Evolutionary conservation across 805 yeast species (phyloP).

Genomic region (Ogataea sp.): DNA sequence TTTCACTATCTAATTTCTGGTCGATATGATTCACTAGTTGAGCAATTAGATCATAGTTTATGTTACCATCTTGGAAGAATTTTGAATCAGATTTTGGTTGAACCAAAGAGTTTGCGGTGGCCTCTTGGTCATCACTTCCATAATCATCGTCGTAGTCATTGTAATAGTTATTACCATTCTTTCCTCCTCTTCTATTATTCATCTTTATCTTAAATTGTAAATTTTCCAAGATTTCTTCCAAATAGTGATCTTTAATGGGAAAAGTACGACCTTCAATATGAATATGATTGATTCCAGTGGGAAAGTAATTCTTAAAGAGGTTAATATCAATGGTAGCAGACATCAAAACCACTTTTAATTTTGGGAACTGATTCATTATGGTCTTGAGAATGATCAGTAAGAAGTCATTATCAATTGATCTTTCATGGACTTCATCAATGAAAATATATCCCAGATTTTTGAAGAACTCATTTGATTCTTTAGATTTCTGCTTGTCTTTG

Average conservation of each 20-base stretch:
- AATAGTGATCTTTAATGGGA: conserved; percentile 72
- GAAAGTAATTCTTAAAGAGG: conserved; percentile 61
- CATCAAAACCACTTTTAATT: conserved; percentile 73
- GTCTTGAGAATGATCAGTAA: conserved; percentile 68
- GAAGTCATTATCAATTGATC: conserved; percentile 87
- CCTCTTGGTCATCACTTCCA: too few relatives aligned
- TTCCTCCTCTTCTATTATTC: too few relatives aligned
- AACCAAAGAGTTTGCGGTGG: too few relatives aligned
- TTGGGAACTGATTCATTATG: conserved; percentile 39
- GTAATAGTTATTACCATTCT: neutral
- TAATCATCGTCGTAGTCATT: conserved; percentile 5
- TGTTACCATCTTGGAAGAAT: conserved; percentile 56
- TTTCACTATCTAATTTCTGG: conserved; percentile 29
- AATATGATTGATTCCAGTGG: conserved; percentile 39
- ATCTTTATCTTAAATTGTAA: conserved; percentile 47
- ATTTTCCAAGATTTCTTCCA: conserved; percentile 55
- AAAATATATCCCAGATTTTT: conserved; percentile 60
- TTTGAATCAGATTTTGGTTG: conserved; percentile 57
- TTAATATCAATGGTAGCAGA: conserved; percentile 84
- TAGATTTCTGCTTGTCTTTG: conserved; percentile 11
- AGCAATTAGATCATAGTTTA: conserved; percentile 69
- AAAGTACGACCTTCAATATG: conserved; percentile 92
- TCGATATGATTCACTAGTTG: conserved; percentile 49
- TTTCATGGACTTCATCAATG: conserved; percentile 94
- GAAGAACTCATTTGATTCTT: conserved; percentile 31